Percentiles rank a stretch among this genome's conserved stretches.
Evolutionary conservation across 257 asterid species (phyloP).

Genomic region (Nyctanthes arbortristis): DNA sequence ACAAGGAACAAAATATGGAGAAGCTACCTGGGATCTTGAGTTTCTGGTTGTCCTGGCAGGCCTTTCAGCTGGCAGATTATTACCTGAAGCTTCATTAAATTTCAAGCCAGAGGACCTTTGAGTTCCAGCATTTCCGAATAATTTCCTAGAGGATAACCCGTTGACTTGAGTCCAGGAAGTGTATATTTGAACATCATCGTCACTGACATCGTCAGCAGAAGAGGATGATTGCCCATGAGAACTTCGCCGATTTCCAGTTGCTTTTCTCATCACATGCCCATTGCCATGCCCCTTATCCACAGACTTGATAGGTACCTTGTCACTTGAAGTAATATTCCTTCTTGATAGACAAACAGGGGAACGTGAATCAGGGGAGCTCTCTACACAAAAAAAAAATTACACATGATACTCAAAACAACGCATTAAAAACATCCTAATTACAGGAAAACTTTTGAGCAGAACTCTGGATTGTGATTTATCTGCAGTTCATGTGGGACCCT

Average conservation of each 20-base stretch:
- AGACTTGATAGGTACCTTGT: slow-evolving; percentile 37
- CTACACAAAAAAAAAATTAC: slow-evolving; percentile 38
- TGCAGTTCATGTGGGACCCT: background rate
- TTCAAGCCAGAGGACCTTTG: too few relatives aligned
- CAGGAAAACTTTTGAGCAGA: background rate
- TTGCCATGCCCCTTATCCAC: slow-evolving; percentile 36
- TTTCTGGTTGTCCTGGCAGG: slow-evolving; percentile 34
- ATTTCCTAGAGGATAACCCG: slow-evolving; percentile 32
- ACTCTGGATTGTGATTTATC: background rate
- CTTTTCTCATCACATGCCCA: slow-evolving; percentile 29
- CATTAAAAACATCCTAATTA: background rate
- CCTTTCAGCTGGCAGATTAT: too few relatives aligned
- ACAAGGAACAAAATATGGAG: slow-evolving; percentile 8
- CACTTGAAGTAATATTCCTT: slow-evolving; percentile 28
- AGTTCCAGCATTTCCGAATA: slow-evolving; percentile 33
- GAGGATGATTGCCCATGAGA: slow-evolving; percentile 47
- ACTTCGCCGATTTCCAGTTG: slow-evolving; percentile 37
- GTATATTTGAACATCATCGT: slow-evolving; percentile 38
- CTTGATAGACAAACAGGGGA: slow-evolving; percentile 31
- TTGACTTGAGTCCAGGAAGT: slow-evolving; percentile 30
- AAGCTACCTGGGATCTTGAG: slow-evolving; percentile 49
- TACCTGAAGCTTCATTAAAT: too few relatives aligned
- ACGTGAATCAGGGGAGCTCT: slow-evolving; percentile 37
- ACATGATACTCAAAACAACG: background rate
- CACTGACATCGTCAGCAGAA: slow-evolving; percentile 53